phyloP scores from a whole-genome alignment of 768 basidiomycete genomes.

The Hebeloma cylindrosporum region DNA sequence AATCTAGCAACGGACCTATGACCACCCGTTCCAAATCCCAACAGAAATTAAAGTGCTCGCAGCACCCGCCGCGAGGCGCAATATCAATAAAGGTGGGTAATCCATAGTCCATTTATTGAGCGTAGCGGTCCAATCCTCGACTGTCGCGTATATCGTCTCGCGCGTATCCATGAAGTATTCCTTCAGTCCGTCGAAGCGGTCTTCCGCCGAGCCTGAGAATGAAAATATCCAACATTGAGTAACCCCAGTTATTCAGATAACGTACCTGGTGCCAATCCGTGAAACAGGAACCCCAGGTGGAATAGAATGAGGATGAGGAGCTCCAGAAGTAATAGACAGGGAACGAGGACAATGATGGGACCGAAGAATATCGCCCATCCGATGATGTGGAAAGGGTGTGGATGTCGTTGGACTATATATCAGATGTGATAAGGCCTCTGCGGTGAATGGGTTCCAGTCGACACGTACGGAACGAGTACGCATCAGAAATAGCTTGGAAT shows the following conservation, averaged over 20 bases:
- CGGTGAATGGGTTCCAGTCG: no score
- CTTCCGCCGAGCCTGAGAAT: constrained; percentile 28
- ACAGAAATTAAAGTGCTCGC: constrained; percentile 32
- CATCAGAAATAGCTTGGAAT: constrained; percentile 11
- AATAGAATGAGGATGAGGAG: constrained; percentile 33
- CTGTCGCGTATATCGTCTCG: constrained; percentile 36
- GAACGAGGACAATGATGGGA: constrained; percentile 37
- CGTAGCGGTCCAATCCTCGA: constrained; percentile 34
- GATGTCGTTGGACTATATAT: constrained; percentile 24
- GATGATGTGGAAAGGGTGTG: constrained; percentile 35
- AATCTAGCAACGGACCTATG: no score
- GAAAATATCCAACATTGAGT: background rate
- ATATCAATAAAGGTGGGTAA: constrained; percentile 32
- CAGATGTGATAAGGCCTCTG: background rate
- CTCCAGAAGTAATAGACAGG: constrained; percentile 36
- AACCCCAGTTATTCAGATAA: background rate
- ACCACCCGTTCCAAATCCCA: constrained; percentile 31
- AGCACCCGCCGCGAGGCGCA: constrained; percentile 31
- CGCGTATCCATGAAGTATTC: constrained; percentile 35
- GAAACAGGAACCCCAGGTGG: constrained; percentile 33
- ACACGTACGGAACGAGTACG: constrained; percentile 19
- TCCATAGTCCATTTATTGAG: constrained; percentile 42
- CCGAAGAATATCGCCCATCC: constrained; percentile 43
- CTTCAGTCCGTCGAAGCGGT: constrained; percentile 32
- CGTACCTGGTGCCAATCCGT: constrained; percentile 36